Evolutionary conservation across 352 stramenopile genomes (phyloP), one percentile per base, ranked within the genome.

Genomic region (Phytophthora vignae): DNA sequence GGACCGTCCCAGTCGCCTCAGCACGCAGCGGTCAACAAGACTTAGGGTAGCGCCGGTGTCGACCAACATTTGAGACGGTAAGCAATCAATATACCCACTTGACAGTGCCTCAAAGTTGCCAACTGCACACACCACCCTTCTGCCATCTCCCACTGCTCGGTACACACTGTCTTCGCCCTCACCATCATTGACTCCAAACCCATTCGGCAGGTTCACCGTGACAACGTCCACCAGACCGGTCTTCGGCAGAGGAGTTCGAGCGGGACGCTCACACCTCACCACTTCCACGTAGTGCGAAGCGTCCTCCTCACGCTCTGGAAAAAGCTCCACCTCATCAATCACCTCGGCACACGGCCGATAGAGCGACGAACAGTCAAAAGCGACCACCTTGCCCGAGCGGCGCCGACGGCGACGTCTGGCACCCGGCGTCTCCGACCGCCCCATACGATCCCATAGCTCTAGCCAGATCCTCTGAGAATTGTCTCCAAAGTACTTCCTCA

Each of bases 21-120:
- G 22, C 22, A 25, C 22, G 22, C 22, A 1, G 2, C 22, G 22
- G 2, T 25, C 22, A 25, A 25, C 22, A 1, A 64, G 5, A 31
- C 56, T 64, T 25, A 64, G 17, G 4, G 56, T 46, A 8, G 42
- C 56, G 14, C 56, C 40, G 12, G 40, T 64, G 42, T 64, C 56
- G 0, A 25, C 56, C 10, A 64, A 25, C 22, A 25, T 25, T 25
- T 25, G 22, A 25, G 22, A 25, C 22, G 22, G 22, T 25, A 25
- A 25, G 27, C 4, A 59, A 17, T 48, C 27, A n/a, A 60, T 60
- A 48, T n/a, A 60, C 0, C 54, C 54, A 7, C 15, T 21, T 9
- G 54, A 60, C 3, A 60, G n/a, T 0, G 54, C 54, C 17, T 60
- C 54, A 27, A 60, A 60, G 9, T 48, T 60, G 3, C 54, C 33